These are phyloP conservation scores for Trichoderma harzianum DNA, from an alignment of 2,329 filamentous ascomycete genomes.

Conservation along the genomic window DNA sequence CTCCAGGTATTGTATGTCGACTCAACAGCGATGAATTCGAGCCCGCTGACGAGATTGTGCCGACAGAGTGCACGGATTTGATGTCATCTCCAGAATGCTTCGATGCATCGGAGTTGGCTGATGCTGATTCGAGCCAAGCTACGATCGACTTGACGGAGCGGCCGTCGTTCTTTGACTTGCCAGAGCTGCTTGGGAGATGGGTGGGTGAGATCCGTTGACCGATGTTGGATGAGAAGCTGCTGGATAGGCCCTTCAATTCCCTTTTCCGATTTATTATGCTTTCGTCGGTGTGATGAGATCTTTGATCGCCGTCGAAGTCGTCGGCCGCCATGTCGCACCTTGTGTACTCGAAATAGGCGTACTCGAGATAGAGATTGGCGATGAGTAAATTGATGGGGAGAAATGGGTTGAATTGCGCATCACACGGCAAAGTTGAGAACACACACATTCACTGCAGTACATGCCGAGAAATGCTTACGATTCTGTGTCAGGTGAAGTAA, in stretches of 20 bases:
- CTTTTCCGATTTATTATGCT: conserved; percentile 21
- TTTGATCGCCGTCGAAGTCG: neutral
- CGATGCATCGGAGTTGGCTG: neutral
- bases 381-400: neutral
- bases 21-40: conserved; percentile 9
- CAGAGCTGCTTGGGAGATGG: neutral
- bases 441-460: neutral
- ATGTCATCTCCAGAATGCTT: neutral
- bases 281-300: neutral
- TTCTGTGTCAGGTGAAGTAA: conserved; percentile 1
- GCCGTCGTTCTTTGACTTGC: neutral
- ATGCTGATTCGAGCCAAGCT: conserved; percentile 30
- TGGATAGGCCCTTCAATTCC: conserved; percentile 23
- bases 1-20: neutral
- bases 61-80: conserved; percentile 5
- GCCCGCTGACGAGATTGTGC: conserved; percentile 5
- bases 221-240: conserved; percentile 32
- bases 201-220: conserved; percentile 21
- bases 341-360: neutral
- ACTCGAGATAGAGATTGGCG: neutral
- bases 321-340: neutral
- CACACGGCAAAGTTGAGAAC: neutral
- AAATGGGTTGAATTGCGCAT: neutral
- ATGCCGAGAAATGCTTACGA: neutral
- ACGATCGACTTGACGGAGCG: conserved; percentile 33